Percentiles rank a stretch among this genome's conserved stretches.
These are phyloP conservation scores for Macaranga tanarius DNA, from an alignment of 441 rosid genomes.

Conservation along the genomic window DNA sequence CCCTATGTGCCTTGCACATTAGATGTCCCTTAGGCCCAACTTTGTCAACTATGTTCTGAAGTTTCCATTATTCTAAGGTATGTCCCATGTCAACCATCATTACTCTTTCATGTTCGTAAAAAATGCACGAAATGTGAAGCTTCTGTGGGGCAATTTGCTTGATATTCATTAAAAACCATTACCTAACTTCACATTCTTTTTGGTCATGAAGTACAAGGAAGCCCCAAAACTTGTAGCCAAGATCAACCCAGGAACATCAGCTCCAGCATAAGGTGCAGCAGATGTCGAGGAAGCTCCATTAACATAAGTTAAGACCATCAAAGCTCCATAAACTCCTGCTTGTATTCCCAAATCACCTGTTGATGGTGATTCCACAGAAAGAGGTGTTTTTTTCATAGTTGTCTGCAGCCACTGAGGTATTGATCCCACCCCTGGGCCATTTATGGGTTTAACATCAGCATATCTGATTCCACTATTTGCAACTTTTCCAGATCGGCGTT, in stretches of 20 bases:
- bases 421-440: slow-evolving; percentile 46
- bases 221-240: slow-evolving; percentile 87
- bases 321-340: slow-evolving; percentile 88
- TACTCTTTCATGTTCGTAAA: not conserved
- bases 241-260: slow-evolving; percentile 84
- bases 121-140: not conserved
- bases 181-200: slow-evolving; percentile 82
- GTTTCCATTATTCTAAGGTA: slow-evolving; percentile 1
- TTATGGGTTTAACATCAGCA: slow-evolving; percentile 82
- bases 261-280: slow-evolving; percentile 49
- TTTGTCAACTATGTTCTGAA: not conserved
- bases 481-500: slow-evolving; percentile 88
- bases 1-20: not conserved
- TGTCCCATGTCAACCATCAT: no score
- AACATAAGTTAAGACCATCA: slow-evolving; percentile 75
- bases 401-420: slow-evolving; percentile 75
- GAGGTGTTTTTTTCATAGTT: slow-evolving; percentile 51
- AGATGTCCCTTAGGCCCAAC: not conserved
- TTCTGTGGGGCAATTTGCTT: not conserved
- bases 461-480: slow-evolving; percentile 66
- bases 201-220: slow-evolving; percentile 88
- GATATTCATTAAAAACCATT: slow-evolving; percentile 18
- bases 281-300: slow-evolving; percentile 65
- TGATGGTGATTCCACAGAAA: slow-evolving; percentile 71
- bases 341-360: slow-evolving; percentile 67